Percentiles rank a stretch among this genome's conserved stretches.
Conservation (phyloP, 2,329 filamentous ascomycete species). For the Penicillium sp. region DNA sequence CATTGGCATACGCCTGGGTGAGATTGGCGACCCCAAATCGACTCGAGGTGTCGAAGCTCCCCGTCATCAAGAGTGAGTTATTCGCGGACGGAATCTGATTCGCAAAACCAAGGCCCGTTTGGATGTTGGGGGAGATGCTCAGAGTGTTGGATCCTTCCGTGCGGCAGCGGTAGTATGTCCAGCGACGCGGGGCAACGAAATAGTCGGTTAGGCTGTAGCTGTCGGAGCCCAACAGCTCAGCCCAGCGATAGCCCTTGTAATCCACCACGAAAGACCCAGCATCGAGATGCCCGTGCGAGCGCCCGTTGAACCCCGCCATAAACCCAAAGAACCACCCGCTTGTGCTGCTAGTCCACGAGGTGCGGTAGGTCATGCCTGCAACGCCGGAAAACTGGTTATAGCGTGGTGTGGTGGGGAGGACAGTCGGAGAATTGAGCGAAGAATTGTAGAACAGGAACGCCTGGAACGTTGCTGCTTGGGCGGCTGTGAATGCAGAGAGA, state of each 20-base stretch:
- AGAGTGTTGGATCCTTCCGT: not conserved
- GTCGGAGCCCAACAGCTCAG: not conserved
- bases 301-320: not conserved
- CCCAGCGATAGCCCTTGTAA: constrained; percentile 1
- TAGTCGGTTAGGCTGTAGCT: not conserved
- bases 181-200: not conserved
- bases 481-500: not conserved
- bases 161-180: constrained; percentile 3
- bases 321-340: constrained; percentile 2
- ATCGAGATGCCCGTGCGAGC: not conserved
- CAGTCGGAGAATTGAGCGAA: not conserved
- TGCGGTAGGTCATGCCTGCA: not conserved
- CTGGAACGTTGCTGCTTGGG: not conserved
- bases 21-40: not conserved
- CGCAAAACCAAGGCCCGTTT: not conserved
- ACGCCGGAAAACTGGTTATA: not conserved
- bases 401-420: not conserved
- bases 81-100: not conserved
- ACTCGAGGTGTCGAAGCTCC: not conserved
- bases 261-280: not conserved
- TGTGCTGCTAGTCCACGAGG: not conserved
- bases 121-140: not conserved
- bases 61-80: not conserved
- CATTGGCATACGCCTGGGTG: not conserved
- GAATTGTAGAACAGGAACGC: not conserved